Evolutionary conservation across 176 grass and related monocot species (phyloP), one percentile per base, ranked within the genome.

Genomic region (Hyparrhenia diplandra): DNA sequence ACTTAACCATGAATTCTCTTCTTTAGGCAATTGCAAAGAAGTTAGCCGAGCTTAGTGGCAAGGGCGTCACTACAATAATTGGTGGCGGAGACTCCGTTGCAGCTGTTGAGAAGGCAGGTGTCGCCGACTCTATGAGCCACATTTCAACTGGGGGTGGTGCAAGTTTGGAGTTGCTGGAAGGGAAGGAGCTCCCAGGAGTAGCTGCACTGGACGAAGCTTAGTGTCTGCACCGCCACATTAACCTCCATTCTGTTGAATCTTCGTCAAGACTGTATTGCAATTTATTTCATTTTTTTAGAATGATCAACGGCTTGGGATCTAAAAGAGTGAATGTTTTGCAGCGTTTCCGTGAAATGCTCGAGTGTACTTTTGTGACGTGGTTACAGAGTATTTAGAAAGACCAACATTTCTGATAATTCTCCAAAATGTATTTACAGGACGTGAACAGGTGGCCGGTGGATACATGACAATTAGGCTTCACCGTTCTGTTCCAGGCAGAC

Each of bases 111-210:
- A 85, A 82, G 74, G 77, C 57, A 21, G 87, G 82, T 58, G 78
- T 89, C 3, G 82, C 82, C 10, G 45, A 78, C 20, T 72, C 49
- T 54, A 82, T 89, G 87, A 89, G 82, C 82, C 88, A 90, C 65
- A 86, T 86, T 31, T 90, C 88, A 43, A 90, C 88, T 8, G 83
- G 88, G 41, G 88, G 78, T 73, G 87, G 87, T 75, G 87, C 87
- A 4, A 89, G 87, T 40, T 82, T 89, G 43, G 83, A 89, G 35
- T 59, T 89, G 32, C 76, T 89, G 58, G 87, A 89, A 85, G 87
- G 87, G 25, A 89, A 89, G 58, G 73, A 85, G 43, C 87, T 89
- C 70, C 83, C 88, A 36, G 83, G 78, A 78, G 83, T 89, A 46
- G 73, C 60, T 59, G 83, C 73, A 14, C 23, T 90, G 67, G 79